phyloP scores from a whole-genome alignment of 257 asterid species.

The Nicotiana tomentosiformis region DNA sequence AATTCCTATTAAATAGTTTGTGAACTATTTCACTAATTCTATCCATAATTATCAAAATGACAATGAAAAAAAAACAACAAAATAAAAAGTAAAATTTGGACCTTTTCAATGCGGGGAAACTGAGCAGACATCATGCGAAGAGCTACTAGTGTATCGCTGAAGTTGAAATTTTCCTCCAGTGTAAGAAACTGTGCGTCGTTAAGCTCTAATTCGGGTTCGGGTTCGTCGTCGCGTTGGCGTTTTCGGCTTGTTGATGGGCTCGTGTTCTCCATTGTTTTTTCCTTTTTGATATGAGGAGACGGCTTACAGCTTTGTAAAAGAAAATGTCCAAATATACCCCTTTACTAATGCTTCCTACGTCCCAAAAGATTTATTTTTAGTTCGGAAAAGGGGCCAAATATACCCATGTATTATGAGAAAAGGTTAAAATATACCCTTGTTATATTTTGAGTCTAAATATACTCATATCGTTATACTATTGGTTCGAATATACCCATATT shows the following conservation, averaged over 20 bases:
- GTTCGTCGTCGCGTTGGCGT: conserved; percentile 40
- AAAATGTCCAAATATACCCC: too few relatives aligned
- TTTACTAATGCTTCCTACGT: too few relatives aligned
- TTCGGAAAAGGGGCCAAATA: too few relatives aligned
- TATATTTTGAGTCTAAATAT: too few relatives aligned
- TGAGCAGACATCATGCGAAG: conserved; percentile 93
- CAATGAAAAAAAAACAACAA: background rate
- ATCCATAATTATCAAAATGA: background rate
- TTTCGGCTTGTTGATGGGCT: conserved; percentile 62
- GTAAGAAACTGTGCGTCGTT: conserved; percentile 24
- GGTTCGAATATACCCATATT: too few relatives aligned
- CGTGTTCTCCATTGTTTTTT: background rate
- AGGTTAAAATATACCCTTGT: too few relatives aligned
- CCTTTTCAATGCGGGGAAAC: conserved; percentile 77
- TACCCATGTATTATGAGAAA: too few relatives aligned
- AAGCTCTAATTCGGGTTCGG: conserved; percentile 3
- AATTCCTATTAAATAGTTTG: background rate
- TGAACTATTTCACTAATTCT: background rate
- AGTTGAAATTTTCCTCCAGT: conserved; percentile 57
- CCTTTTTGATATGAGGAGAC: too few relatives aligned
- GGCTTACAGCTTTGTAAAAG: too few relatives aligned
- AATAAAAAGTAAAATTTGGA: background rate
- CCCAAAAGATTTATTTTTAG: too few relatives aligned
- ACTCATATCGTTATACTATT: too few relatives aligned
- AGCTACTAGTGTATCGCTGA: conserved; percentile 82